Evolutionary conservation across 306 rosid species (phyloP).

Genomic region (Begonia masoniana): DNA sequence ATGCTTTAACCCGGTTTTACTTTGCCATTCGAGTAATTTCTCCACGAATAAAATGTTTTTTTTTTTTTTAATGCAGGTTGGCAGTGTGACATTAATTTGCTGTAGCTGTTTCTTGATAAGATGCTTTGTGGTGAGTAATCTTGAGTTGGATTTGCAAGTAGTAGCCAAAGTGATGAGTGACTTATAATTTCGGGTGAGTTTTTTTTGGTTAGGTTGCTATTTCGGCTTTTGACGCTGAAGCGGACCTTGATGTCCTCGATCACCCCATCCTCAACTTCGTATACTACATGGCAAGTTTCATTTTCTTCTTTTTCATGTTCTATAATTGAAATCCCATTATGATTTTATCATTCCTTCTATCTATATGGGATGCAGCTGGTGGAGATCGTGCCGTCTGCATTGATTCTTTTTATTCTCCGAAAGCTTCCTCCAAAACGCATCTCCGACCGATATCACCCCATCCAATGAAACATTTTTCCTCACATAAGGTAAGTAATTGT

Average conservation of each 20-base stretch:
- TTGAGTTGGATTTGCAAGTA: background rate
- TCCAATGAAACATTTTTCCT: slow-evolving; percentile 19
- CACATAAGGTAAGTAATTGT: too few relatives aligned
- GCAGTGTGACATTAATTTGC: slow-evolving; percentile 56
- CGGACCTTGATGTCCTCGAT: slow-evolving; percentile 40
- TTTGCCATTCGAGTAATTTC: too few relatives aligned
- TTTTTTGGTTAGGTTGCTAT: slow-evolving; percentile 34
- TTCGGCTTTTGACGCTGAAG: slow-evolving; percentile 35
- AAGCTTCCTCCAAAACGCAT: slow-evolving; percentile 60
- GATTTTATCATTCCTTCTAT: background rate
- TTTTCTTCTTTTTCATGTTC: background rate
- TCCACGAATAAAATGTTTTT: too few relatives aligned
- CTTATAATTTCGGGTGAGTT: background rate
- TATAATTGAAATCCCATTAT: too few relatives aligned
- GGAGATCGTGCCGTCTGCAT: slow-evolving; percentile 59
- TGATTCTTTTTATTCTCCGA: slow-evolving; percentile 60
- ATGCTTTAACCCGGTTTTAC: too few relatives aligned
- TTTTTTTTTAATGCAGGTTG: slow-evolving; percentile 33
- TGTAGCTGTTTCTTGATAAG: slow-evolving; percentile 66
- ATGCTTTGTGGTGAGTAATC: slow-evolving; percentile 53
- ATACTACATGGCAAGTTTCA: slow-evolving; percentile 51
- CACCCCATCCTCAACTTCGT: slow-evolving; percentile 54
- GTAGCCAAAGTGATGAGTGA: too few relatives aligned
- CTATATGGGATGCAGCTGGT: slow-evolving; percentile 32
- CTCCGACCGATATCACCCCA: slow-evolving; percentile 68